Percentiles rank a stretch among this genome's conserved stretches.
Conservation (phyloP, 176 grass and related monocot species). For the Oryza brachyantha region DNA sequence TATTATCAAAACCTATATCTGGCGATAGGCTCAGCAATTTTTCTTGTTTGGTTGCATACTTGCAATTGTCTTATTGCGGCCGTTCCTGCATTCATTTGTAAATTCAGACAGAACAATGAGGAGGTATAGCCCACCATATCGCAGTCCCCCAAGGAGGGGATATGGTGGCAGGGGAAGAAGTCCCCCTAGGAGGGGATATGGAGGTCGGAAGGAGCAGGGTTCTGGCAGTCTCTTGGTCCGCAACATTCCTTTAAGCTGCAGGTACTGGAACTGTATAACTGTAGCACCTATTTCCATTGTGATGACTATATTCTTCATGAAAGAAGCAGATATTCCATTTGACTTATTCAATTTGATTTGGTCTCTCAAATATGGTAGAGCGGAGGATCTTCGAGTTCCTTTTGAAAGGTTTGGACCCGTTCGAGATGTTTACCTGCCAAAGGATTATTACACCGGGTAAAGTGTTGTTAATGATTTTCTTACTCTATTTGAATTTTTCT, state of each 20-base stretch:
- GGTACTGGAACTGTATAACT: conserved; percentile 33
- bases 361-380: conserved; percentile 34
- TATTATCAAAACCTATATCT: background rate
- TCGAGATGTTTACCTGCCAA: conserved; percentile 88
- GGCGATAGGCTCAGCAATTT: background rate
- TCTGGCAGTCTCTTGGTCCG: conserved; percentile 8
- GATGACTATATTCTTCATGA: background rate
- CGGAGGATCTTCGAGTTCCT: conserved; percentile 72
- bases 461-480: conserved; percentile 7
- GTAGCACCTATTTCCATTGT: background rate
- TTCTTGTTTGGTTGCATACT: background rate
- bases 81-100: background rate
- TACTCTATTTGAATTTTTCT: background rate
- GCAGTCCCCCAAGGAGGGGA: conserved; percentile 81
- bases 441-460: conserved; percentile 85
- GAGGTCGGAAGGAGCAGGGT: conserved; percentile 55
- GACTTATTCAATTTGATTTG: background rate
- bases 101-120: conserved; percentile 53
- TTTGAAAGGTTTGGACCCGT: conserved; percentile 97
- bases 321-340: background rate
- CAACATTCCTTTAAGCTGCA: conserved; percentile 74
- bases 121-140: conserved; percentile 83
- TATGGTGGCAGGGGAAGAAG: conserved; percentile 42
- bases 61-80: background rate
- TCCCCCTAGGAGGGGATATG: conserved; percentile 74